A percentile compares a stretch with the other conserved stretches of the same genome.
phyloP scores from a whole-genome alignment of 1,284 basidiomycete genomes.

The Clitocybe nebularis region DNA sequence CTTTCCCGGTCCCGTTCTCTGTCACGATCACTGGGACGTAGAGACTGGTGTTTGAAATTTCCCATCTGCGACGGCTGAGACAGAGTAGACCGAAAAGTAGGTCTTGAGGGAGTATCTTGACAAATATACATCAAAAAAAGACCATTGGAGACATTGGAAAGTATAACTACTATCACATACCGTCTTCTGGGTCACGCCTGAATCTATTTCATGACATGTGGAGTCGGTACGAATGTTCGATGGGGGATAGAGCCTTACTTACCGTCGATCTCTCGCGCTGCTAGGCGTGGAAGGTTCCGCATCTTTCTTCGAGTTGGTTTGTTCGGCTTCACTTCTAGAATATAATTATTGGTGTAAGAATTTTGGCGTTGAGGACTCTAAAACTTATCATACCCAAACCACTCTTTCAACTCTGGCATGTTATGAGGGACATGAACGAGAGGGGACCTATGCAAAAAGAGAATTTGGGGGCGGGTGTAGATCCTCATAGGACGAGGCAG shows the following conservation, averaged over 20 bases:
- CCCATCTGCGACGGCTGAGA: slow-evolving; percentile 86
- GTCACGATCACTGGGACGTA: slow-evolving; percentile 65
- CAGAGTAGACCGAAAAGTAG: slow-evolving; percentile 65
- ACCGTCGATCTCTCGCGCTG: slow-evolving; percentile 64
- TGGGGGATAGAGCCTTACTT: slow-evolving; percentile 13
- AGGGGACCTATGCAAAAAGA: slow-evolving; percentile 72
- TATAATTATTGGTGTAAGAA: slow-evolving; percentile 20
- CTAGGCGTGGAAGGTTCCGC: slow-evolving; percentile 48
- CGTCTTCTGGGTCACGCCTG: slow-evolving; percentile 71
- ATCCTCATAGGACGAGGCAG: slow-evolving; percentile 44
- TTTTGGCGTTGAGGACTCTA: slow-evolving; percentile 11
- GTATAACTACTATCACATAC: slow-evolving; percentile 30
- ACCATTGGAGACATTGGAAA: slow-evolving; percentile 6
- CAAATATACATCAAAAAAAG: too few relatives aligned
- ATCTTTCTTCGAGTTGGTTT: slow-evolving; percentile 61
- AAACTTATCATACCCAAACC: slow-evolving; percentile 74
- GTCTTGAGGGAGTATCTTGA: slow-evolving; percentile 55
- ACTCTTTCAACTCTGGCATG: slow-evolving; percentile 80
- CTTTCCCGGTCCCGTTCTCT: slow-evolving; percentile 44
- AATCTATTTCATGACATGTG: slow-evolving; percentile 43
- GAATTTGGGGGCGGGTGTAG: slow-evolving; percentile 65
- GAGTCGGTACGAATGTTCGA: slow-evolving; percentile 7
- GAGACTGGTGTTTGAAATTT: slow-evolving; percentile 81
- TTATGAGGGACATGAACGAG: slow-evolving; percentile 64
- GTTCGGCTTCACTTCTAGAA: slow-evolving; percentile 53